A percentile compares a stretch with the other conserved stretches of the same genome.
Conservation (phyloP, 1,284 basidiomycete species). For the Cryptococcus wingfieldii region DNA sequence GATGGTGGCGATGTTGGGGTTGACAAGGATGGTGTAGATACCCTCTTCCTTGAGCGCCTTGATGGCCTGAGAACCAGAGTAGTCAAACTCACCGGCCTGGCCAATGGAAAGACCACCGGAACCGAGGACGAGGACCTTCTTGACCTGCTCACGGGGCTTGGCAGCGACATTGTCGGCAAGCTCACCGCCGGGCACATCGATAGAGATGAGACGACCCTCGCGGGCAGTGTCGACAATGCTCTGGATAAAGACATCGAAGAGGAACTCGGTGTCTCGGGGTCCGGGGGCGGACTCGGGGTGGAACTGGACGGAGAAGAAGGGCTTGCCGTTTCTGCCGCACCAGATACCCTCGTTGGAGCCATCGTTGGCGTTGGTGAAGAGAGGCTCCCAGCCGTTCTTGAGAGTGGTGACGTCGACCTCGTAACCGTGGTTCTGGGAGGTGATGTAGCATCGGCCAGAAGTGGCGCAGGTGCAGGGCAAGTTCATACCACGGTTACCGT, state of each 20-base stretch:
- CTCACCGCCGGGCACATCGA: constrained; percentile 87
- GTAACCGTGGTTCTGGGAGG: constrained; percentile 98
- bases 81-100: constrained; percentile 99
- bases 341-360: constrained; percentile 97
- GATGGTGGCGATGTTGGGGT: constrained; percentile 97
- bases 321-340: constrained; percentile 67
- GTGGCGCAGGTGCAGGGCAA: constrained; percentile 94
- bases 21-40: constrained; percentile 90
- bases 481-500: constrained; percentile 98
- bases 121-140: constrained; percentile 94
- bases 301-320: constrained; percentile 99
- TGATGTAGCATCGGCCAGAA: constrained; percentile 96
- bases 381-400: constrained; percentile 81
- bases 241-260: constrained; percentile 96
- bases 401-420: constrained; percentile 83
- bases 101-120: constrained; percentile 95
- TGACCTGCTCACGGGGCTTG: constrained; percentile 77
- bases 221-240: constrained; percentile 72
- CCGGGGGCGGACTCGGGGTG: constrained; percentile 99
- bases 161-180: constrained; percentile 85
- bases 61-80: constrained; percentile 97
- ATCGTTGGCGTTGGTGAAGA: constrained; percentile 97
- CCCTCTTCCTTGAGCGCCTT: constrained; percentile 97
- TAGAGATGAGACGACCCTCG: constrained; percentile 66
- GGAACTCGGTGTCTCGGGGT: constrained; percentile 95